Percentiles rank a stretch among this genome's conserved stretches.
Conservation (phyloP, 345 rosid species). For the Eutrema japonicum region DNA sequence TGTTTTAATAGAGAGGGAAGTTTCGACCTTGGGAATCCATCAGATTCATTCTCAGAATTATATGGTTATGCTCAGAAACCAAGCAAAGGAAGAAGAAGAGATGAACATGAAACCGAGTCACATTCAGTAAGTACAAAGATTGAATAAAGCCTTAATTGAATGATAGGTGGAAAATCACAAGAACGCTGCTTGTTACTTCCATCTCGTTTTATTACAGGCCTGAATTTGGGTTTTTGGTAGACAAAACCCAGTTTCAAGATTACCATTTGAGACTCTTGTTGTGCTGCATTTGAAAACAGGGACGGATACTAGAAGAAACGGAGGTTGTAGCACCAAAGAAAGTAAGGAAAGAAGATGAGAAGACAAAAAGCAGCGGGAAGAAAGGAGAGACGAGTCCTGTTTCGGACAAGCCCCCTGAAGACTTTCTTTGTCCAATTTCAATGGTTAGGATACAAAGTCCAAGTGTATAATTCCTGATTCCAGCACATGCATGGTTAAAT, state of each 20-base stretch:
- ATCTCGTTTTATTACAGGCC: background rate
- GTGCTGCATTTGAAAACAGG: constrained; percentile 26
- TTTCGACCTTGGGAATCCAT: background rate
- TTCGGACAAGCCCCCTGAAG: constrained; percentile 33
- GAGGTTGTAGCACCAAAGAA: background rate
- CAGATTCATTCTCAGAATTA: constrained; percentile 15
- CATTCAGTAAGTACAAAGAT: constrained; percentile 29
- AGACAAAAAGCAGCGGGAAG: constrained; percentile 11
- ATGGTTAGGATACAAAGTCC: constrained; percentile 30
- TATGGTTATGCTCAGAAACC: constrained; percentile 2
- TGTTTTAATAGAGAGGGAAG: constrained; percentile 33
- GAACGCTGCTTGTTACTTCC: background rate
- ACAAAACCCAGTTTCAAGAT: background rate
- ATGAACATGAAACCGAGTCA: background rate
- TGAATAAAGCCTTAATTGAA: background rate
- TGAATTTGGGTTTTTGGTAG: background rate
- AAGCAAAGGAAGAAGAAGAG: constrained; percentile 18
- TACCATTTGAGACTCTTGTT: background rate
- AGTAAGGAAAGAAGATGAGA: background rate
- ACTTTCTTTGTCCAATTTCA: constrained; percentile 42
- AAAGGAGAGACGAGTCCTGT: constrained; percentile 13
- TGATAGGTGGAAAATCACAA: too few relatives aligned
- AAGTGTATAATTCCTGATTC: background rate
- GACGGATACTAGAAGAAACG: background rate
- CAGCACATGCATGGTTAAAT: background rate